These are phyloP conservation scores for Pulveroboletus sp. DNA, from an alignment of 768 basidiomycete genomes.

Conservation along the genomic window DNA sequence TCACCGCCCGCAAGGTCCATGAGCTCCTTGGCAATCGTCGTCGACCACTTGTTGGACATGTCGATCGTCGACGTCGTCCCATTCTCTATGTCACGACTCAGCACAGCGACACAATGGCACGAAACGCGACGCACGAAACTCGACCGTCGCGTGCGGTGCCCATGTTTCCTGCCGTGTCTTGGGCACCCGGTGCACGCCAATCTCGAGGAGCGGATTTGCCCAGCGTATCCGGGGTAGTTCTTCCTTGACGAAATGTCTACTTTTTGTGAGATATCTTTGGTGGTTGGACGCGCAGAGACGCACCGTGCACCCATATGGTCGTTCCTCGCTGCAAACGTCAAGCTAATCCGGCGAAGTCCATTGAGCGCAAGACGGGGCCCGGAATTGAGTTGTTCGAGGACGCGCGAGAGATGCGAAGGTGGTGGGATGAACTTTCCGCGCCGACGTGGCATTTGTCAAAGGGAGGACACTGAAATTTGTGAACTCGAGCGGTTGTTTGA, in stretches of 20 bases:
- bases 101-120: too few relatives aligned
- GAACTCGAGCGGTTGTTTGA: constrained; percentile 4
- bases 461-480: neutral
- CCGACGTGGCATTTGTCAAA: constrained; percentile 19
- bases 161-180: constrained; percentile 56
- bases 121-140: constrained; percentile 53
- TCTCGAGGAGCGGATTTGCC: constrained; percentile 65
- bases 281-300: neutral
- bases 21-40: constrained; percentile 62
- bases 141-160: constrained; percentile 59
- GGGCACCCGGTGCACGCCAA: constrained; percentile 52
- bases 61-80: constrained; percentile 47
- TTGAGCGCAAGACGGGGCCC: constrained; percentile 50
- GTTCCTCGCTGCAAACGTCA: constrained; percentile 59
- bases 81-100: constrained; percentile 36
- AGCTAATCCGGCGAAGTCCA: constrained; percentile 48
- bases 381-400: constrained; percentile 50
- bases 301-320: constrained; percentile 78
- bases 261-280: too few relatives aligned
- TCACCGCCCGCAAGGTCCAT: constrained; percentile 66
- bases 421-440: constrained; percentile 36
- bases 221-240: constrained; percentile 77
- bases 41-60: constrained; percentile 68
- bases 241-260: constrained; percentile 72
- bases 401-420: constrained; percentile 53